Percentiles rank a stretch among this genome's conserved stretches.
Conservation (phyloP, 805 yeast species). For the Pichia membranifaciens region DNA sequence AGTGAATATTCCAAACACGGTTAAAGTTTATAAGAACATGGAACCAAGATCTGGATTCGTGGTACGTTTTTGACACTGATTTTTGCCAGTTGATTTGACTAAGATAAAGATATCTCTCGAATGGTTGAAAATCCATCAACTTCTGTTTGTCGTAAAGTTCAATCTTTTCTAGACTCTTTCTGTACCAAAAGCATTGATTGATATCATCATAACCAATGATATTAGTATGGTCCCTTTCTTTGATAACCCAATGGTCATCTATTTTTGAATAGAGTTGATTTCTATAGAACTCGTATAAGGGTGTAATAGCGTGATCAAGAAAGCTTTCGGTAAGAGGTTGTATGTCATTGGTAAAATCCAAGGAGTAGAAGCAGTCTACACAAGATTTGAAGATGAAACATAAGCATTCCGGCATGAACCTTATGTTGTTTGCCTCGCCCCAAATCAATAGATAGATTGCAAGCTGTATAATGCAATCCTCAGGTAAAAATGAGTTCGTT, state of each 20-base stretch:
- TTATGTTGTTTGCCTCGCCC: constrained; percentile 85
- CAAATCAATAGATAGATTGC: constrained; percentile 69
- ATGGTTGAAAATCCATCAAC: constrained; percentile 48
- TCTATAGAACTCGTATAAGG: constrained; percentile 57
- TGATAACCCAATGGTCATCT: constrained; percentile 39
- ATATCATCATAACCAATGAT: constrained; percentile 86
- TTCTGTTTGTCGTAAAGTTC: constrained; percentile 36
- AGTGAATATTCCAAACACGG: constrained; percentile 74
- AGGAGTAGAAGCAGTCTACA: constrained; percentile 53
- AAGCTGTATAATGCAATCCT: constrained; percentile 56
- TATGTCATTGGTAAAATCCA: constrained; percentile 33
- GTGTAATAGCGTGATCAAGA: constrained; percentile 67
- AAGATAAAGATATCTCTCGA: constrained; percentile 51
- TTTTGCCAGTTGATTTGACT: constrained; percentile 58
- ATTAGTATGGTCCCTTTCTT: constrained; percentile 58
- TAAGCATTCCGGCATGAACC: constrained; percentile 86
- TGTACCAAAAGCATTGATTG: constrained; percentile 83
- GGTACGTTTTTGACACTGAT: constrained; percentile 69
- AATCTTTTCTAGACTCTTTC: constrained; percentile 58
- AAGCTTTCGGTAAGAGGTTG: constrained; percentile 35
- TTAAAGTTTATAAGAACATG: constrained; percentile 70
- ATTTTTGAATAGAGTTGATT: constrained; percentile 45
- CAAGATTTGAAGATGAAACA: constrained; percentile 84
- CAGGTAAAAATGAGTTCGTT: constrained; percentile 45
- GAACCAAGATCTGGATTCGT: constrained; percentile 70